Evolutionary conservation across 2,329 filamentous ascomycete genomes (phyloP), one percentile per base, ranked within the genome.

Genomic region (Aspergillus thermomutatus): DNA sequence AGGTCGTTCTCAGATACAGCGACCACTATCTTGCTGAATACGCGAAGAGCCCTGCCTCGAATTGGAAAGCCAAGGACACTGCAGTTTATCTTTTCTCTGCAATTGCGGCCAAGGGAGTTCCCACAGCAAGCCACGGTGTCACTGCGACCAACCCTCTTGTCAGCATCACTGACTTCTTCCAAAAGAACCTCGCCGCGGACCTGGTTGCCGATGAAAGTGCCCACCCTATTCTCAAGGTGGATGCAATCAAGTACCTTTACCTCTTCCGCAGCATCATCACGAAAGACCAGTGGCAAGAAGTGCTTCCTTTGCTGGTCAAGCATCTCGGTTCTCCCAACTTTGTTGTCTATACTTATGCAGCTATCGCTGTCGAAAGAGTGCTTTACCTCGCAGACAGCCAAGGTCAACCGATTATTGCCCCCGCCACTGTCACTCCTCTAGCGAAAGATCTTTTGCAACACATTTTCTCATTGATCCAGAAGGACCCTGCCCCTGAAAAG

Each of bases 41-140:
- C 68, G 83, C 86, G 54, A 89, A 89, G 73, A 81, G 87, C 60
- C 80, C 80, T 45, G 74, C 77, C 14, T 77, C 82, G 19, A 92
- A 96, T 72, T 99, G 94, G 94, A 96, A 95, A 75, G 87, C 92
- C 50, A 99, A 99, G 79, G 94, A 99, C 70, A 97, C 93, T 0
- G 94, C 94, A n/a, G 88, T 97, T 56, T 97, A 97, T 69, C 85
- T 99, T 17, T 99, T 95, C 80, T 87, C 94, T 40, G 91, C 94
- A 4, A 91, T 97, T 65, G 94, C 94, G 17, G 91, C 92, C 43
- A 96, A 96, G 78, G 94, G 94, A 53, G 84, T 87, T 31, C 87
- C 93, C 31, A 97, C 94, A 3, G 84, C 91, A 7, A 89, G 87
- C 0, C 91, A 96, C 66, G 94, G 95, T 73, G 91, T 97, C 53